Percentiles rank a stretch among this genome's conserved stretches.
Conservation (phyloP, 139 green algal species). For the Chlamydomonas sp. region DNA sequence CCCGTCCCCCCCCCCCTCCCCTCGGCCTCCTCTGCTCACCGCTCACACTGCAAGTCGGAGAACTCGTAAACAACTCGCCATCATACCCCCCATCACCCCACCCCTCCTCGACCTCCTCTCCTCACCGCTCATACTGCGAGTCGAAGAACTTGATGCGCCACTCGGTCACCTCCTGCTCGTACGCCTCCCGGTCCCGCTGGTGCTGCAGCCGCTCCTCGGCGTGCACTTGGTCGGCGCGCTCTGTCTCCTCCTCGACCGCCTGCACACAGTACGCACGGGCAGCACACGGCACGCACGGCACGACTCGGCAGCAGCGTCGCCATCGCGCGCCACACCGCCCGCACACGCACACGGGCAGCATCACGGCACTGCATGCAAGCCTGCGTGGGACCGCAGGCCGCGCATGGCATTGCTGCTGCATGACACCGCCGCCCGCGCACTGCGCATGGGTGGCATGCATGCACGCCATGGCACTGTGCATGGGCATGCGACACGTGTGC, state of each 20-base stretch:
- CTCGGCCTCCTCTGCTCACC: too few relatives aligned
- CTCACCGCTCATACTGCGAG: conserved; percentile 28
- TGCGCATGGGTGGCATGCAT: too few relatives aligned
- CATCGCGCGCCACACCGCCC: too few relatives aligned
- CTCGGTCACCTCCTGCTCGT: conserved; percentile 3
- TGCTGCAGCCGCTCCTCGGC: conserved; percentile 8
- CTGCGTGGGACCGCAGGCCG: too few relatives aligned
- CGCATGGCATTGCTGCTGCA: too few relatives aligned
- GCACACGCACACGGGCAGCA: neutral
- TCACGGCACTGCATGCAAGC: neutral
- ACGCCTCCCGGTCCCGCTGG: conserved; percentile 20
- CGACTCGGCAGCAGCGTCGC: neutral
- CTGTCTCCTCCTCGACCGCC: conserved; percentile 21
- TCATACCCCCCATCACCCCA: too few relatives aligned
- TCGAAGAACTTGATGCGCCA: conserved; percentile 20
- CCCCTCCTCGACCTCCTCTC: too few relatives aligned
- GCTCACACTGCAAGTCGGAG: conserved; percentile 31
- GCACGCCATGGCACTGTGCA: too few relatives aligned
- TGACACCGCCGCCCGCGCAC: too few relatives aligned
- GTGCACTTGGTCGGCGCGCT: conserved; percentile 19
- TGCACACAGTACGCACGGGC: neutral
- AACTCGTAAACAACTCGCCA: too few relatives aligned
- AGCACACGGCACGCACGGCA: neutral
- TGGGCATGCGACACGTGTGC: too few relatives aligned
- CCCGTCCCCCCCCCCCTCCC: too few relatives aligned